Percentiles rank a stretch among this genome's conserved stretches.
Conservation (phyloP, 257 asterid species). For the Forsythia viridissima region DNA sequence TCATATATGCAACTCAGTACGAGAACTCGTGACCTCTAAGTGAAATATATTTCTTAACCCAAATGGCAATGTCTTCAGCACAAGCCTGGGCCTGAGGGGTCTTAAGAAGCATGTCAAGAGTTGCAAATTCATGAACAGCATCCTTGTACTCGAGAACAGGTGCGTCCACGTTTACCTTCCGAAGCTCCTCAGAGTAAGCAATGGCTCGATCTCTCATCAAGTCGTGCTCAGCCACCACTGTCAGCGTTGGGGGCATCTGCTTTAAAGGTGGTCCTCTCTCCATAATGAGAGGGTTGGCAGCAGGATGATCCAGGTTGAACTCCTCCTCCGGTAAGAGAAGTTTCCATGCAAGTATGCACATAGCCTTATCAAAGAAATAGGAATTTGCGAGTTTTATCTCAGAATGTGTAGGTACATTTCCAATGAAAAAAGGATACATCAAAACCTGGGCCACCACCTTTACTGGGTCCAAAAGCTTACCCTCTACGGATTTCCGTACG, state of each 20-base stretch:
- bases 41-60: constrained; percentile 91
- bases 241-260: constrained; percentile 87
- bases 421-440: constrained; percentile 93
- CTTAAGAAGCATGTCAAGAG: constrained; percentile 80
- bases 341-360: constrained; percentile 85
- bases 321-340: constrained; percentile 73
- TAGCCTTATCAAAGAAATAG: constrained; percentile 87
- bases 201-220: constrained; percentile 95
- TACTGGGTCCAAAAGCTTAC: constrained; percentile 81
- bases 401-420: constrained; percentile 82
- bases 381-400: constrained; percentile 85
- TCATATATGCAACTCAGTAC: constrained; percentile 41
- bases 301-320: constrained; percentile 78
- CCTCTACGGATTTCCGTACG: constrained; percentile 80
- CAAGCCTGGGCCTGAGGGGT: constrained; percentile 93
- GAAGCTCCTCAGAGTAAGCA: constrained; percentile 90
- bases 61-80: constrained; percentile 82
- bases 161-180: constrained; percentile 84
- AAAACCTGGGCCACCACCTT: constrained; percentile 93
- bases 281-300: constrained; percentile 70
- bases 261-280: constrained; percentile 70
- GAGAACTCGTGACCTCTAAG: constrained; percentile 92
- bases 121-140: constrained; percentile 88
- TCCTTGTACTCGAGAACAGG: constrained; percentile 91
- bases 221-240: constrained; percentile 87